Percentiles rank a stretch among this genome's conserved stretches.
These are phyloP conservation scores for Globisporangium canariense DNA, from an alignment of 352 stramenopile species.

Conservation along the genomic window DNA sequence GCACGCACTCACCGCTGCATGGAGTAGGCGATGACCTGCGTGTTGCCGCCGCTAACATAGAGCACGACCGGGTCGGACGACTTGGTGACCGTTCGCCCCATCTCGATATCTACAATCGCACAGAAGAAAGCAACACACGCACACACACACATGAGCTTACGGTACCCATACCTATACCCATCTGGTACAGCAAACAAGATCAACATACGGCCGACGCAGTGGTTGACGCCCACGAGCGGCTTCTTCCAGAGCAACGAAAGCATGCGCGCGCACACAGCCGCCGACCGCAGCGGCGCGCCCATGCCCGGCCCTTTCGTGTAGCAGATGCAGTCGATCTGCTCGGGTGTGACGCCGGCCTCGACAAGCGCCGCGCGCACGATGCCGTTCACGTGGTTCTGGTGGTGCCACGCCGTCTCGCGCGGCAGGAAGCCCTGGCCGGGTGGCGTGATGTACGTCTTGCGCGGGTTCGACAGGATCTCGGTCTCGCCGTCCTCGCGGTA, in stretches of 20 bases:
- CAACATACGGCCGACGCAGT: slow-evolving; percentile 95
- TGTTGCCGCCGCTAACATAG: slow-evolving; percentile 99
- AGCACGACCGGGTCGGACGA: slow-evolving; percentile 96
- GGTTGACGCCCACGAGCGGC: slow-evolving; percentile 97
- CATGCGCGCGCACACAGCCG: slow-evolving; percentile 93
- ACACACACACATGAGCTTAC: not conserved
- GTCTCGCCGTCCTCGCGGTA: slow-evolving; percentile 72
- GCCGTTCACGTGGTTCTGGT: slow-evolving; percentile 96
- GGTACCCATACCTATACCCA: not conserved
- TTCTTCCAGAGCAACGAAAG: slow-evolving; percentile 95
- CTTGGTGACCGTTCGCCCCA: slow-evolving; percentile 97
- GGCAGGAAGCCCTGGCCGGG: slow-evolving; percentile 97
- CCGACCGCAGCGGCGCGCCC: slow-evolving; percentile 96
- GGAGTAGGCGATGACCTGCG: slow-evolving; percentile 93
- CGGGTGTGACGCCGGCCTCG: slow-evolving; percentile 85
- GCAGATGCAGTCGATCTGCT: slow-evolving; percentile 92
- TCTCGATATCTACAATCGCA: slow-evolving; percentile 95
- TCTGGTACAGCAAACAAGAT: slow-evolving; percentile 1
- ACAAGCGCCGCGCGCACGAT: slow-evolving; percentile 93
- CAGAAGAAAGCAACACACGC: slow-evolving; percentile 1
- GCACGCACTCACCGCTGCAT: slow-evolving; percentile 62
- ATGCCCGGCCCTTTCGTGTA: slow-evolving; percentile 98
- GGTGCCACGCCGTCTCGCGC: slow-evolving; percentile 98
- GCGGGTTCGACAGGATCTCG: slow-evolving; percentile 96
- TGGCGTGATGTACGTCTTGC: slow-evolving; percentile 99